phyloP scores from a whole-genome alignment of 371 early-diverging fungal genomes.

The Mucor irregularis region DNA sequence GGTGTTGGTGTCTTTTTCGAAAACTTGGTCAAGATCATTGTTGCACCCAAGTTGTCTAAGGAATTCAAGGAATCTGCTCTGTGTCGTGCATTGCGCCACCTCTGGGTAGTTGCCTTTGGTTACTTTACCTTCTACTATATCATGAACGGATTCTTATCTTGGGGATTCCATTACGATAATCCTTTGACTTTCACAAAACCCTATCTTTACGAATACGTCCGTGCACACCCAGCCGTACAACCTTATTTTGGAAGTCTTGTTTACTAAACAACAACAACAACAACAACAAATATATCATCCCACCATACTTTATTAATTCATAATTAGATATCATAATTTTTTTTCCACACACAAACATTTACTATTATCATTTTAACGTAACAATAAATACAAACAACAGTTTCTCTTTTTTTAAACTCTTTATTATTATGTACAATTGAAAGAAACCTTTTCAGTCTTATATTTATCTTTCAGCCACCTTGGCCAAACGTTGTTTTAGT shows the following conservation, averaged over 20 bases:
- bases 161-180: slow-evolving; percentile 22
- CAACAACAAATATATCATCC: no score
- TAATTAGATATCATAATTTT: neutral
- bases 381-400: neutral
- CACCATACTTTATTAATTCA: neutral
- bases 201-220: slow-evolving; percentile 1
- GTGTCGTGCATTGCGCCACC: neutral
- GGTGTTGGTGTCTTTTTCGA: slow-evolving; percentile 18
- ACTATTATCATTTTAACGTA: no score
- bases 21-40: neutral
- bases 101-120: slow-evolving; percentile 8
- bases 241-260: slow-evolving; percentile 15
- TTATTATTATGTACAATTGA: neutral
- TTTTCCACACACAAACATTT: no score
- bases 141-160: slow-evolving; percentile 16
- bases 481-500: slow-evolving; percentile 24
- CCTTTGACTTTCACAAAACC: slow-evolving; percentile 10
- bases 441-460: neutral
- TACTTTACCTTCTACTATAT: slow-evolving; percentile 16
- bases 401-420: neutral
- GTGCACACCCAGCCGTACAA: slow-evolving; percentile 8
- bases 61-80: neutral
- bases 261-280: no score
- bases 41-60: slow-evolving; percentile 3
- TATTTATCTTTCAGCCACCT: neutral